Evolutionary conservation across 1,284 basidiomycete species (phyloP).

Genomic region (Ceratobasidium sp.): DNA sequence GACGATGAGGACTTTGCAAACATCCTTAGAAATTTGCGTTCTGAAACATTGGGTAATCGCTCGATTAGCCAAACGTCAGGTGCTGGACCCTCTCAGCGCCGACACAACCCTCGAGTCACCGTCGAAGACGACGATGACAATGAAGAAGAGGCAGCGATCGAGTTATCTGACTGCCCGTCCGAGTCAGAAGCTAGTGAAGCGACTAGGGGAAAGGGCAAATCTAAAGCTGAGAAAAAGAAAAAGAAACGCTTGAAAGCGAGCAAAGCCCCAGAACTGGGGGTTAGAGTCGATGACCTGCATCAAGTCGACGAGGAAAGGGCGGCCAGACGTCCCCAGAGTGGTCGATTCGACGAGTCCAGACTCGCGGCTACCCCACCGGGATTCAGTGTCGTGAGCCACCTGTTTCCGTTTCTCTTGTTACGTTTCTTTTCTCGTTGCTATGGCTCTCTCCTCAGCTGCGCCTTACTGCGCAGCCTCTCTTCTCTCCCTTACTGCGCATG

Average conservation of each 20-base stretch:
- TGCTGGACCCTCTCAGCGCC: neutral
- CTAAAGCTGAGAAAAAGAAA: neutral
- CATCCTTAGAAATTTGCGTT: neutral
- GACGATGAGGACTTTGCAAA: neutral
- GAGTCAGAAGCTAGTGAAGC: neutral
- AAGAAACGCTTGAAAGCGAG: neutral
- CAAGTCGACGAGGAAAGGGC: neutral
- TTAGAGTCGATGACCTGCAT: neutral
- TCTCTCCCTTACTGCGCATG: no score
- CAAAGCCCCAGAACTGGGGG: neutral
- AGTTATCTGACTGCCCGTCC: neutral
- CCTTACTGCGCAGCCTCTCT: no score
- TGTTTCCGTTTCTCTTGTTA: no score
- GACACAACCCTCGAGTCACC: neutral
- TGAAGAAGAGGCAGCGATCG: neutral
- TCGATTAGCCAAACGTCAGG: neutral
- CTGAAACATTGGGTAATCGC: neutral
- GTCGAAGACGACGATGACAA: conserved; percentile 10
- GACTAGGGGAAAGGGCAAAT: neutral
- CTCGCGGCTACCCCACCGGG: neutral
- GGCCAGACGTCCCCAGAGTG: neutral
- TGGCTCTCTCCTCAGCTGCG: no score
- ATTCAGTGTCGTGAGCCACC: no score
- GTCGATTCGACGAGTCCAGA: neutral
- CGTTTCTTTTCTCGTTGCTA: no score